Conservation (phyloP, 768 basidiomycete genomes). For the Lentinus tigrinus region DNA sequence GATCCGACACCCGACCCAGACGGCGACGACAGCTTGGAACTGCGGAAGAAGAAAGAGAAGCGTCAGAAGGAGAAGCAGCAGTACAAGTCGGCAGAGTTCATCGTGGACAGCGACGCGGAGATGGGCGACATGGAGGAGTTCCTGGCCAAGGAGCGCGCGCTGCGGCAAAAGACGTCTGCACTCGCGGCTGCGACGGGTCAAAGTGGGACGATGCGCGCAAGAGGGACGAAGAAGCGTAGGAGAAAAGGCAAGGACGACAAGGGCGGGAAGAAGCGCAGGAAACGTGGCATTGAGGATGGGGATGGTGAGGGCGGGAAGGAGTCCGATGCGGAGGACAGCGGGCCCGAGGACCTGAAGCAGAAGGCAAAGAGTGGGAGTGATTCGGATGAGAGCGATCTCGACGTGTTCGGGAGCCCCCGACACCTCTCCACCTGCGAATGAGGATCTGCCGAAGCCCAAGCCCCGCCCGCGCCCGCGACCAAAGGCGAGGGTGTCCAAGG, state of each 20-base stretch:
- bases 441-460: conserved; percentile 20
- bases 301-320: conserved; percentile 15
- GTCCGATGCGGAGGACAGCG: conserved; percentile 17
- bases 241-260: conserved; percentile 38
- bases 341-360: conserved; percentile 7
- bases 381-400: conserved; percentile 27
- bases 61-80: conserved; percentile 68
- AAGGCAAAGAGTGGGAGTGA: conserved; percentile 16
- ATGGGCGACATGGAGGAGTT: conserved; percentile 80
- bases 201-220: conserved; percentile 45
- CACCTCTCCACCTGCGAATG: conserved; percentile 14
- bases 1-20: conserved; percentile 47
- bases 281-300: conserved; percentile 31
- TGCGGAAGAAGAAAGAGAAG: conserved; percentile 38
- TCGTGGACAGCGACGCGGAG: conserved; percentile 88
- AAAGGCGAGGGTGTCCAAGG: conserved; percentile 18
- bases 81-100: conserved; percentile 89
- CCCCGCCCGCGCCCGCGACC: conserved; percentile 44
- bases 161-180: conserved; percentile 50
- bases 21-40: conserved; percentile 37
- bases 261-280: conserved; percentile 38
- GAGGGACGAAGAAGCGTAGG: conserved; percentile 60
- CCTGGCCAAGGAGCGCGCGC: conserved; percentile 67
- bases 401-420: conserved; percentile 20
- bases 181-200: conserved; percentile 45